These are phyloP conservation scores for Amyloporia xantha DNA, from an alignment of 768 basidiomycete species.

Conservation along the genomic window DNA sequence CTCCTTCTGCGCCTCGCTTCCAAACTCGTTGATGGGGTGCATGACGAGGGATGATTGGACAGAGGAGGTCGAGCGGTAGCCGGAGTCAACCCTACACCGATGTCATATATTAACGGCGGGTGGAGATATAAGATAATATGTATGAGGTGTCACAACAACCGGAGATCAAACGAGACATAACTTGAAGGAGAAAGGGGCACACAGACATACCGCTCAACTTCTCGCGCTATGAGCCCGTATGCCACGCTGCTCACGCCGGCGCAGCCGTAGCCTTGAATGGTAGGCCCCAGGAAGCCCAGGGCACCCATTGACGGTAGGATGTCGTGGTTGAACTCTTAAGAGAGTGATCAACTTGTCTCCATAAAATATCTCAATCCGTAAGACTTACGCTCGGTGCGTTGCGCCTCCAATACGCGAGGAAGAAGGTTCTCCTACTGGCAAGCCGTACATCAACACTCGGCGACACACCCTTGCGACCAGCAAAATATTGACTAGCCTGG, in stretches of 20 bases:
- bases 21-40: slow-evolving; percentile 90
- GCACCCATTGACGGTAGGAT: slow-evolving; percentile 90
- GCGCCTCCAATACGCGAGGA: slow-evolving; percentile 85
- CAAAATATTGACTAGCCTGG: slow-evolving; percentile 54
- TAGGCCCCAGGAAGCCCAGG: slow-evolving; percentile 85
- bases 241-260: slow-evolving; percentile 89
- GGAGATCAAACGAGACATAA: neutral
- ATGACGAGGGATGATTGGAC: slow-evolving; percentile 96
- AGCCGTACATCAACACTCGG: neutral
- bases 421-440: slow-evolving; percentile 63
- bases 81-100: slow-evolving; percentile 88
- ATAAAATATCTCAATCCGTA: neutral
- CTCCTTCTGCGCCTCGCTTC: slow-evolving; percentile 84
- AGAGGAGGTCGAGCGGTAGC: slow-evolving; percentile 90
- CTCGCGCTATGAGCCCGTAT: slow-evolving; percentile 89
- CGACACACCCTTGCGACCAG: neutral
- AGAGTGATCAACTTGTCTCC: neutral
- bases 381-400: slow-evolving; percentile 74
- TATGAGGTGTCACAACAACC: neutral
- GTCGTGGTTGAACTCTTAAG: slow-evolving; percentile 65
- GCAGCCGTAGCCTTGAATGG: slow-evolving; percentile 90
- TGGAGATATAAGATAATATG: no score
- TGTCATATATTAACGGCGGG: no score
- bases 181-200: neutral
- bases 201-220: slow-evolving; percentile 72